phyloP scores from a whole-genome alignment of 805 yeast species.

The Myxozyma monticola region DNA sequence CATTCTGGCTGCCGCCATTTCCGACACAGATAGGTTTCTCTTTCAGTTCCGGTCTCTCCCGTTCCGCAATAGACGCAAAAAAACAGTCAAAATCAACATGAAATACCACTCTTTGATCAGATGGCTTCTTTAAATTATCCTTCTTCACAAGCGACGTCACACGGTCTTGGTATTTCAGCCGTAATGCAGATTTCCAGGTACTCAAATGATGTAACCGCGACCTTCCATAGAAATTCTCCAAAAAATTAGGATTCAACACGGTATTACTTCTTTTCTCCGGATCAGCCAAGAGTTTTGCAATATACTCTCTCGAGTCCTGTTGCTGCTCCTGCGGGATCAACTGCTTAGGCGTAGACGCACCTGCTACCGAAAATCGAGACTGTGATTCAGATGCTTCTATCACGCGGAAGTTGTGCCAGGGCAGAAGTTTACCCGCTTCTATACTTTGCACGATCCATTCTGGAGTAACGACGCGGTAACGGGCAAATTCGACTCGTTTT shows the following conservation, averaged over 20 bases:
- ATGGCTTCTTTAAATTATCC: constrained; percentile 1
- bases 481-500: constrained; percentile 62
- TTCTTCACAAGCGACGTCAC: not conserved
- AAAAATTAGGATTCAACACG: constrained; percentile 76
- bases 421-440: constrained; percentile 47
- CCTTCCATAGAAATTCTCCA: constrained; percentile 68
- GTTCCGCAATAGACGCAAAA: constrained; percentile 81
- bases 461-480: constrained; percentile 76
- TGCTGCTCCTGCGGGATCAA: not conserved
- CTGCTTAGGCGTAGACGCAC: not conserved
- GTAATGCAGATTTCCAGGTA: constrained; percentile 76
- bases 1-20: constrained; percentile 46
- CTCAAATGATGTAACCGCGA: constrained; percentile 89
- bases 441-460: constrained; percentile 77
- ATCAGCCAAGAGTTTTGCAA: not conserved
- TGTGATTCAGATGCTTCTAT: constrained; percentile 12
- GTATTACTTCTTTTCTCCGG: constrained; percentile 41
- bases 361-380: not conserved
- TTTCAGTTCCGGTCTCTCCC: constrained; percentile 55
- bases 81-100: constrained; percentile 95
- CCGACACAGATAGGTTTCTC: constrained; percentile 65
- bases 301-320: not conserved
- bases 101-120: constrained; percentile 46
- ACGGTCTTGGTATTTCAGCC: constrained; percentile 55
- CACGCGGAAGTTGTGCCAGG: constrained; percentile 71